Evolutionary conservation across 2,329 filamentous ascomycete genomes (phyloP), one percentile per base, ranked within the genome.

Genomic region (Aspergillus candidus): DNA sequence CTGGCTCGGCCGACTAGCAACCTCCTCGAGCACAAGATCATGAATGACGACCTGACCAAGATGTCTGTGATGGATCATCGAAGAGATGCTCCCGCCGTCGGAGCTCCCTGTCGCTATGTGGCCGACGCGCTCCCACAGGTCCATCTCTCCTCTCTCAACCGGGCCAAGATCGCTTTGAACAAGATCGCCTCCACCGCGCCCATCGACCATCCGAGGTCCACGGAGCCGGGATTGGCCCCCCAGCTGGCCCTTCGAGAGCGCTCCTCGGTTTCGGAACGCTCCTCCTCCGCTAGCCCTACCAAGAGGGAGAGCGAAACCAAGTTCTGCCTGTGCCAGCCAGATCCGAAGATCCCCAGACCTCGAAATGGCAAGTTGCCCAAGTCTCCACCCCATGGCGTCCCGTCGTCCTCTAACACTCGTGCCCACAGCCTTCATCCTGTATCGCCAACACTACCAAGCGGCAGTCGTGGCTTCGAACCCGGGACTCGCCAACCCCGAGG

Each of bases 391-490:
- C 47, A 49, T 53, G 17, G 32, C 31, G 14, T 12, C 10, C 15
- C 27, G 11, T 29, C 4, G 32, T 15, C 35, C 13, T 29, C 8
- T 62, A 65, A 66, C 94, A 89, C 87, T 40, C 95, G 6, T 27
- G 95, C 11, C 15, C 63, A 64, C 66, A 98, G 93, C 91, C 40
- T 98, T 98, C 72, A 98, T 98, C 54, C 76, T 98, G 57, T 98
- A 95, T 72, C 88, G 93, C 32, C 90, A 97, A 65, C 86, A 94
- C 65, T 84, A 93, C 59, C 91, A 97, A 67, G 82, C 86, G 13
- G 75, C 80, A 38, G 88, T 97, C 40, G 85, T 90, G 32, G 76
- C 82, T 42, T 78, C 87, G 55, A 80, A 96, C 59, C 91, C 90
- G n/a, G 86, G 88, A 35, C 79, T 96, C 52, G 83, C 90, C 36